Evolutionary conservation across 1,139 yeast species (phyloP).

Genomic region (Candida sp.): DNA sequence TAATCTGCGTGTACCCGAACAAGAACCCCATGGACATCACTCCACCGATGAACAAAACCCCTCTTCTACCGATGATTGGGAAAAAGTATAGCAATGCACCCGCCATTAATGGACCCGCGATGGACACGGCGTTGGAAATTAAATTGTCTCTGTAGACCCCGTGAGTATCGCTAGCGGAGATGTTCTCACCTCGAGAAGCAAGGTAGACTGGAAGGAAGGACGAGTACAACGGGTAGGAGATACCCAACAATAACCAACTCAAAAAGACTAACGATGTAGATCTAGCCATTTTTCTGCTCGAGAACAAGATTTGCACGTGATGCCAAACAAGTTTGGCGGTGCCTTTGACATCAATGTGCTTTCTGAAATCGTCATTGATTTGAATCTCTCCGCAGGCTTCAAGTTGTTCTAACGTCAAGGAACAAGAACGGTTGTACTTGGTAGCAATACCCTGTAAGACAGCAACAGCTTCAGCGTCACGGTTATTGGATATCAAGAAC

Average conservation of each 20-base stretch:
- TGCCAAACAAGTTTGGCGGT: constrained; percentile 17
- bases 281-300: constrained; percentile 36
- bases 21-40: constrained; percentile 55
- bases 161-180: constrained; percentile 33
- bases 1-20: constrained; percentile 60
- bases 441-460: constrained; percentile 30
- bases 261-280: constrained; percentile 44
- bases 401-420: constrained; percentile 32
- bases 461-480: constrained; percentile 38
- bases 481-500: constrained; percentile 33
- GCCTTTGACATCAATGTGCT: constrained; percentile 19
- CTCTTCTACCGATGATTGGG: constrained; percentile 57
- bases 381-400: constrained; percentile 30
- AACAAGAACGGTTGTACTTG: constrained; percentile 30
- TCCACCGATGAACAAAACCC: constrained; percentile 59
- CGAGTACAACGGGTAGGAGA: constrained; percentile 55
- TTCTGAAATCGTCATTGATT: constrained; percentile 20
- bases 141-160: constrained; percentile 57
- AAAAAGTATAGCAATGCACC: constrained; percentile 42
- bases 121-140: constrained; percentile 52
- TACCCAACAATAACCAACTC: constrained; percentile 56
- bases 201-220: constrained; percentile 55
- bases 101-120: constrained; percentile 62
- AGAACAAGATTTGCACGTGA: constrained; percentile 41
- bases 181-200: constrained; percentile 48